These are phyloP conservation scores for Colletotrichum eremochloae DNA, from an alignment of 2,329 filamentous ascomycete genomes.

Conservation along the genomic window DNA sequence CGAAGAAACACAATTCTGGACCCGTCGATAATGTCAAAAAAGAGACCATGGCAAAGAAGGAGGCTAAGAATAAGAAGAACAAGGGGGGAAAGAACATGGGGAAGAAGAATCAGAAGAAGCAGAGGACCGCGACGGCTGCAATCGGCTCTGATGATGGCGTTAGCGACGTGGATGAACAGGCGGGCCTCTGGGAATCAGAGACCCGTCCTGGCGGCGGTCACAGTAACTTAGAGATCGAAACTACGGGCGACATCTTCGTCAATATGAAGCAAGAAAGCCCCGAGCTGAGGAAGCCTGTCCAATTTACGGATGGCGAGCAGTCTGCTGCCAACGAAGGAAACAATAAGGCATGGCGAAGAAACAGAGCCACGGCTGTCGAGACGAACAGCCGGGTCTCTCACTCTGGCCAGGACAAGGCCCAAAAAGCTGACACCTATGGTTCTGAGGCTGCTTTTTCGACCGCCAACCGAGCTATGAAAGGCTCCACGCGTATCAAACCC, in stretches of 20 bases:
- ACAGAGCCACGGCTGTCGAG: neutral
- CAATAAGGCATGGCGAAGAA: neutral
- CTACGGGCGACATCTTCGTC: too few relatives aligned
- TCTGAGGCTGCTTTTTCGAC: neutral
- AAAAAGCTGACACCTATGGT: neutral
- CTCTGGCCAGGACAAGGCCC: neutral
- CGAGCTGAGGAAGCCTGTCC: neutral
- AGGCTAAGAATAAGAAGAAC: neutral
- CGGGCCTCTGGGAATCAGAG: neutral
- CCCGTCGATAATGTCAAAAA: neutral
- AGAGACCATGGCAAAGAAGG: neutral
- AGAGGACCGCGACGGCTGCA: neutral
- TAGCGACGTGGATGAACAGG: neutral
- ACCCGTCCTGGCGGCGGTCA: neutral
- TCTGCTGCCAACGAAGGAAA: neutral
- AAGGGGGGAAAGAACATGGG: neutral
- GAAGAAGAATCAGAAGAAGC: neutral
- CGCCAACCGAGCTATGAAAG: neutral
- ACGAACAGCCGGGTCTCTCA: neutral
- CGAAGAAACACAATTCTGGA: neutral
- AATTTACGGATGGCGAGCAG: neutral
- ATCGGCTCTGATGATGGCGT: neutral
- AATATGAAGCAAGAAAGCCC: neutral
- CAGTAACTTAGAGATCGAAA: too few relatives aligned
- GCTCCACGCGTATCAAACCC: slow-evolving; percentile 15